phyloP scores from a whole-genome alignment of 2,329 filamentous ascomycete genomes.

The Emmonsiellopsis sp. region DNA sequence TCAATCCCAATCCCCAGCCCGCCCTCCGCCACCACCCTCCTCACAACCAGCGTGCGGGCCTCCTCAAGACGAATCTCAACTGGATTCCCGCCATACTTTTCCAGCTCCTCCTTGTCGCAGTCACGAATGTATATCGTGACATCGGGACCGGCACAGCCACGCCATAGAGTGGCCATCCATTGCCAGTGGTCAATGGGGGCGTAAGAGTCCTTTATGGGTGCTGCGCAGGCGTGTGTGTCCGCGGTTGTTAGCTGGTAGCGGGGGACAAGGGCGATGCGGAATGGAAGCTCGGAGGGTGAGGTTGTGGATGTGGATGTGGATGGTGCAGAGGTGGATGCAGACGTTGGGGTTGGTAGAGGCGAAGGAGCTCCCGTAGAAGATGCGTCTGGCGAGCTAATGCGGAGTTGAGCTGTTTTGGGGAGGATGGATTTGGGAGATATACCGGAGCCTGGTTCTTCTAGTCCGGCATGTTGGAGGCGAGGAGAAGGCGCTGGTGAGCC shows the following conservation, averaged over 20 bases:
- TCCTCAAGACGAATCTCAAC: conserved; percentile 50
- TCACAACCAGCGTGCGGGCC: conserved; percentile 44
- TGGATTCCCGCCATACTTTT: conserved; percentile 31
- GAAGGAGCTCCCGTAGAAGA: conserved; percentile 18
- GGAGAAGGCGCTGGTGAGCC: conserved; percentile 9
- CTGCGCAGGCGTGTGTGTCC: conserved; percentile 62
- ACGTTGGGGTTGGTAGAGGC: conserved; percentile 3
- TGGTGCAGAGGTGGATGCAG: conserved; percentile 4
- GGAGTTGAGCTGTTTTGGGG: conserved; percentile 20
- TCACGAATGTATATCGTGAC: conserved; percentile 38
- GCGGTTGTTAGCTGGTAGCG: conserved; percentile 73
- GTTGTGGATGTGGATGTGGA: conserved; percentile 9
- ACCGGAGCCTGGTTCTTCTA: conserved; percentile 15
- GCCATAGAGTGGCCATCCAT: conserved; percentile 93
- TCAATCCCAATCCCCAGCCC: conserved; percentile 45
- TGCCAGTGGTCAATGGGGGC: conserved; percentile 88
- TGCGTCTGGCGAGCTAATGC: conserved; percentile 23
- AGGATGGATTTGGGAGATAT: conserved; percentile 26
- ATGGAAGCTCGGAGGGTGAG: conserved; percentile 14
- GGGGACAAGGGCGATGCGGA: conserved; percentile 67
- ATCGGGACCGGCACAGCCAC: conserved; percentile 74
- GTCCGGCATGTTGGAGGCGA: conserved; percentile 2
- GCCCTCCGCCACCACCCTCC: conserved; percentile 28
- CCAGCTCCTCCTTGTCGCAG: conserved; percentile 32
- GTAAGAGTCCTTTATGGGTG: conserved; percentile 70